Percentiles rank a stretch among this genome's conserved stretches.
phyloP scores from a whole-genome alignment of 139 green algal species.

The Desmodesmus armatus region DNA sequence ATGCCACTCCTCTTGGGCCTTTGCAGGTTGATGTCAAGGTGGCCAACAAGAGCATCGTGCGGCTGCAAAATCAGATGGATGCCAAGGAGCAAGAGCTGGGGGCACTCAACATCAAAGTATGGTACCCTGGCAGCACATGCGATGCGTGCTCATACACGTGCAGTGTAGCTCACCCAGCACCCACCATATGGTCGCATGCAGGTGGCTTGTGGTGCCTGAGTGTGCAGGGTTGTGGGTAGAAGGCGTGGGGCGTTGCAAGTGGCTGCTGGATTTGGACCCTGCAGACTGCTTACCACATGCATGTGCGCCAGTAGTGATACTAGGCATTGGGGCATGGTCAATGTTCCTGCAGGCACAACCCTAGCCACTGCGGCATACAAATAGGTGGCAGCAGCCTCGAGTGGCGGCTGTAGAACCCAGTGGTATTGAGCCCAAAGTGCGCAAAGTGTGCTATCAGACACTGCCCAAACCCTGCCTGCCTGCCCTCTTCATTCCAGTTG shows the following conservation, averaged over 20 bases:
- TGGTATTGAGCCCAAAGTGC: no score
- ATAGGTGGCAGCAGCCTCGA: background rate
- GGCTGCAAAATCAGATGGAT: slow-evolving; percentile 29
- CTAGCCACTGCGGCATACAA: no score
- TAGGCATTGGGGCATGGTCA: no score
- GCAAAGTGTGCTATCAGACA: background rate
- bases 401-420: no score
- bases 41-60: slow-evolving; percentile 1
- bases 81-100: background rate
- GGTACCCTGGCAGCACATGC: no score
- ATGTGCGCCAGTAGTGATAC: no score
- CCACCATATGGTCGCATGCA: no score
- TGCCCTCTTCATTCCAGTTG: background rate
- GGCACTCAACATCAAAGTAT: slow-evolving; percentile 43
- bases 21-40: slow-evolving; percentile 20
- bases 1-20: no score
- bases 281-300: background rate
- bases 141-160: no score
- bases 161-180: no score
- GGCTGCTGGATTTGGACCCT: background rate
- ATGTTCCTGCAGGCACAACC: no score
- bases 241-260: background rate
- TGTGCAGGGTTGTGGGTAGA: background rate
- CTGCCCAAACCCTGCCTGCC: background rate
- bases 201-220: background rate